Conservation (phyloP, 768 basidiomycete species). For the Lactarius akahatsu region DNA sequence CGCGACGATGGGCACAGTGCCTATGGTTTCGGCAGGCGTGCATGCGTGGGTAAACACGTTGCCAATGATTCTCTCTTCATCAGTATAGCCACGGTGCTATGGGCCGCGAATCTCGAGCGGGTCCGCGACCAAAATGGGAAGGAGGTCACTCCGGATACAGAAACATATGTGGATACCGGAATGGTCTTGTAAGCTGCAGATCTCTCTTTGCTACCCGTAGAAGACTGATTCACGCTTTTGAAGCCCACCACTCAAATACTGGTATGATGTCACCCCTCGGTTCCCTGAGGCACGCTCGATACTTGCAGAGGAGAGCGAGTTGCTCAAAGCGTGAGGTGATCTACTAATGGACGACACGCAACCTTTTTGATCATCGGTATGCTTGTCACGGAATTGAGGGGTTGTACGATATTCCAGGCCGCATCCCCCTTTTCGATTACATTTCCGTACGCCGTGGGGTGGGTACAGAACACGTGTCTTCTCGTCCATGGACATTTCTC, state of each 20-base stretch:
- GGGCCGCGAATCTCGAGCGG: conserved; percentile 25
- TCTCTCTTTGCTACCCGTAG: background rate
- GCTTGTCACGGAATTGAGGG: no score
- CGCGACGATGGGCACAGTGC: conserved; percentile 21
- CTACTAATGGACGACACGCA: background rate
- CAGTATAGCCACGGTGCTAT: conserved; percentile 27
- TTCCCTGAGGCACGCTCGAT: conserved; percentile 13
- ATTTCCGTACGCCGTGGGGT: no score
- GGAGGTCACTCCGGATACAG: conserved; percentile 7
- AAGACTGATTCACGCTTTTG: background rate
- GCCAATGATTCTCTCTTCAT: conserved; percentile 29
- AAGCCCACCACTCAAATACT: conserved; percentile 6
- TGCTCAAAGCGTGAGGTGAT: conserved; percentile 3
- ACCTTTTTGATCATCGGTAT: no score
- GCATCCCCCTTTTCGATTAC: no score
- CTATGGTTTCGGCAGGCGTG: conserved; percentile 23
- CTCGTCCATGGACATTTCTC: no score
- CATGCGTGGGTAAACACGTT: conserved; percentile 27
- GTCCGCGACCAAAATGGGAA: conserved; percentile 7
- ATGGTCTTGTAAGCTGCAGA: conserved; percentile 21
- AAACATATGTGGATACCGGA: conserved; percentile 14
- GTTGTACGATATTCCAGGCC: background rate
- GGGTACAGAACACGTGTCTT: no score
- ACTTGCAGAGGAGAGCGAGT: conserved; percentile 13
- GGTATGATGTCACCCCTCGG: conserved; percentile 9